These are phyloP conservation scores for Tuber indicum DNA, from an alignment of 495 filamentous ascomycete genomes.

Conservation along the genomic window DNA sequence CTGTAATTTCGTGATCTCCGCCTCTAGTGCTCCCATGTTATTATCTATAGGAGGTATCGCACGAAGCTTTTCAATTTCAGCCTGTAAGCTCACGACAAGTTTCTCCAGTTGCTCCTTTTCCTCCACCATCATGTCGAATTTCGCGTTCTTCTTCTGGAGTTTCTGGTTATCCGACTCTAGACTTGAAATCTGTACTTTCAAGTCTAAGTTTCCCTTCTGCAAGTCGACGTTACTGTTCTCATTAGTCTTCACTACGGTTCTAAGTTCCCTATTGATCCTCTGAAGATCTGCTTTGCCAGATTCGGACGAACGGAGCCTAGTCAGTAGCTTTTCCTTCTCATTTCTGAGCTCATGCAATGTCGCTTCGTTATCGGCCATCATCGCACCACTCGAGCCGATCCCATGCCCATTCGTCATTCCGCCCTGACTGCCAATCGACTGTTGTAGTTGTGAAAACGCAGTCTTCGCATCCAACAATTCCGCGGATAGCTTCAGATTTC, in stretches of 20 bases:
- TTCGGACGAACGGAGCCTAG: constrained; percentile 16
- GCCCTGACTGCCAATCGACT: constrained; percentile 15
- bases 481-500: not conserved
- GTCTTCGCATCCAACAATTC: constrained; percentile 17
- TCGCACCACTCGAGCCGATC: not conserved
- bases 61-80: not conserved
- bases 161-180: constrained; percentile 28
- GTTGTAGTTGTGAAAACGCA: constrained; percentile 17
- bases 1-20: not conserved
- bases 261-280: constrained; percentile 26
- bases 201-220: constrained; percentile 33
- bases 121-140: constrained; percentile 22
- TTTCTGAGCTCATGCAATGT: constrained; percentile 4
- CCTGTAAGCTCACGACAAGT: not conserved
- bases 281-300: constrained; percentile 22
- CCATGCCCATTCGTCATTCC: constrained; percentile 1
- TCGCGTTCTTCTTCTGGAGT: constrained; percentile 28
- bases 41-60: not conserved
- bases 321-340: constrained; percentile 29
- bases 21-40: not conserved
- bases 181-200: constrained; percentile 20
- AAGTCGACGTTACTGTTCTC: constrained; percentile 35
- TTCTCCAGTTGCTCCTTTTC: constrained; percentile 16
- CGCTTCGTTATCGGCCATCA: not conserved
- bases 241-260: constrained; percentile 31